Evolutionary conservation across 768 basidiomycete genomes (phyloP).

Genomic region (Auriscalpium microsporum): DNA sequence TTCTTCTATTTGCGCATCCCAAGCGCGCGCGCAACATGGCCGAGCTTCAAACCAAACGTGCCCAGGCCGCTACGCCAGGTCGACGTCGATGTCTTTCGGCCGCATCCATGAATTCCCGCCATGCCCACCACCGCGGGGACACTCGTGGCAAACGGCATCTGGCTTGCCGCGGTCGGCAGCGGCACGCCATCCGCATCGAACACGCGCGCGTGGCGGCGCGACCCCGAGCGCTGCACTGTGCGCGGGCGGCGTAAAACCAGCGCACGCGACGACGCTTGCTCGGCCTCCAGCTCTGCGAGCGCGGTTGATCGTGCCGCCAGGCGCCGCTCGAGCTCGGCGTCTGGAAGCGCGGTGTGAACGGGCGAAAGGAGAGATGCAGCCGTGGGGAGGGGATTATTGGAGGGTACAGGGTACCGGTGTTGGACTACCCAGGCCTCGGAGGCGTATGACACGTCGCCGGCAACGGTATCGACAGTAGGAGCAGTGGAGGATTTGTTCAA

Average conservation of each 20-base stretch:
- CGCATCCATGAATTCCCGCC: neutral
- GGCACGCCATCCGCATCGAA: constrained; percentile 12
- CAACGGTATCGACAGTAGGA: neutral
- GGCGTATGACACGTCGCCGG: neutral
- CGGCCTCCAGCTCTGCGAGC: too few species aligned
- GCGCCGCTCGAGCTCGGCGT: too few species aligned
- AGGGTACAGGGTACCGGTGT: too few species aligned
- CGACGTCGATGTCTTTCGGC: neutral
- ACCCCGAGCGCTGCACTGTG: constrained; percentile 7
- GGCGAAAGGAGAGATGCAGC: too few species aligned
- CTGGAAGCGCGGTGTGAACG: too few species aligned
- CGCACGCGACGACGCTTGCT: neutral
- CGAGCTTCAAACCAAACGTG: neutral
- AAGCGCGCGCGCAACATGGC: neutral
- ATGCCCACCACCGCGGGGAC: neutral
- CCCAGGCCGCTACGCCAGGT: neutral
- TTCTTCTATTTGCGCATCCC: neutral
- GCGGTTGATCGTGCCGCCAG: too few species aligned
- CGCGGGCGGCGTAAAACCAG: constrained; percentile 6
- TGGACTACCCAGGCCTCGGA: neutral
- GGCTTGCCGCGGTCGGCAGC: constrained; percentile 10
- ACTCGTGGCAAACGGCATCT: neutral
- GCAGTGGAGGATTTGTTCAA: neutral
- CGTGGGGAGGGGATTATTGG: too few species aligned
- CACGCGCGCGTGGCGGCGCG: constrained; percentile 12